phyloP scores from a whole-genome alignment of 345 rosid species.

The Eucalyptus cloeziana region DNA sequence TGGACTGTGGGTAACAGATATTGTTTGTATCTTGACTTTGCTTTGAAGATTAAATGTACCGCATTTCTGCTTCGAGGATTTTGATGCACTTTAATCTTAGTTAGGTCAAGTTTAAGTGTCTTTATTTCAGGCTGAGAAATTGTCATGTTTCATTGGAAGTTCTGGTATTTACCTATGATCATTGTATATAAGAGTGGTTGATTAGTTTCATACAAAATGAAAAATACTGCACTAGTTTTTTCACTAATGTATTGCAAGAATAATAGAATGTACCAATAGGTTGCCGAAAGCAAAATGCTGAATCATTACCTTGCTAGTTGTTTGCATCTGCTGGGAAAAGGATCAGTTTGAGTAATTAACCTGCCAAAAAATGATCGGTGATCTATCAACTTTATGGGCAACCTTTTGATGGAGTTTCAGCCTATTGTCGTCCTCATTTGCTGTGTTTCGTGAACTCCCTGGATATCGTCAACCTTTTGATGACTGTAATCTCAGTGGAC shows the following conservation, averaged over 20 bases:
- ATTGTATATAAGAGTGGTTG: background rate
- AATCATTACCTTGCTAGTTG: background rate
- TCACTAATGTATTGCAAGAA: background rate
- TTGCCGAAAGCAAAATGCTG: background rate
- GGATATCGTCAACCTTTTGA: background rate
- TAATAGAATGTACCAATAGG: background rate
- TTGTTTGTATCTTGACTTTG: background rate
- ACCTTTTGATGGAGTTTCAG: background rate
- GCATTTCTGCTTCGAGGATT: background rate
- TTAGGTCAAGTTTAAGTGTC: background rate
- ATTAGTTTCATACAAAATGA: background rate
- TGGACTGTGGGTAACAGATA: background rate
- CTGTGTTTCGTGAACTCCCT: background rate
- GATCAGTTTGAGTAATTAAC: background rate
- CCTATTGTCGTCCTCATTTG: background rate
- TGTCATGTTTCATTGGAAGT: background rate
- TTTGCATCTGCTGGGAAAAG: background rate
- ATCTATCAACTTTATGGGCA: background rate
- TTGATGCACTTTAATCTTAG: background rate
- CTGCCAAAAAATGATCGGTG: background rate
- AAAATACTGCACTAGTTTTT: background rate
- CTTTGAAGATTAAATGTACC: background rate
- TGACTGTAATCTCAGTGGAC: background rate
- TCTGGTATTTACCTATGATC: background rate
- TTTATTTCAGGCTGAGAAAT: background rate